phyloP scores from a whole-genome alignment of 2,329 filamentous ascomycete species.

The Sporothrix pseudoabietina region DNA sequence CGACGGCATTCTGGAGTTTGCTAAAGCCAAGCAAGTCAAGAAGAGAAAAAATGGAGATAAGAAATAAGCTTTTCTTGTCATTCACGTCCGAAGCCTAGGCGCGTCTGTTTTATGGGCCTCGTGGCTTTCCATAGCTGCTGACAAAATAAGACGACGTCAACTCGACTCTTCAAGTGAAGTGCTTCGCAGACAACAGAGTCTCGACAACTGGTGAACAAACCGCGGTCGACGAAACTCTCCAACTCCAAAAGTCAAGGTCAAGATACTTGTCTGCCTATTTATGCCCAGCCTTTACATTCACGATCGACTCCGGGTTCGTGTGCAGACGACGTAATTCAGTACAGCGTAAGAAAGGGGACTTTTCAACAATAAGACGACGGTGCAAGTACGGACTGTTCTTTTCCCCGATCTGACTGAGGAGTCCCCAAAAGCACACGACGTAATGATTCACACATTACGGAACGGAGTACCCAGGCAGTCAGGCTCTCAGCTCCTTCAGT shows the following conservation, averaged over 20 bases:
- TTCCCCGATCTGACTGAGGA: conserved; percentile 1
- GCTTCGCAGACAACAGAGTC: not conserved
- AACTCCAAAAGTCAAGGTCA: not conserved
- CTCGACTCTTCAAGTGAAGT: not conserved
- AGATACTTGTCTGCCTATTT: not conserved
- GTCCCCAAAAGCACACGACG: not conserved
- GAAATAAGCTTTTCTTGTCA: conserved; percentile 13
- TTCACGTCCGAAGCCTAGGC: not conserved
- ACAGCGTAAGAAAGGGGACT: not conserved
- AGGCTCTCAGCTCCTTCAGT: not conserved
- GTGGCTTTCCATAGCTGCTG: not conserved
- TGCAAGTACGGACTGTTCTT: not conserved
- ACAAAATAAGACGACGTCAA: not conserved
- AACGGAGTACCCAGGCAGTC: not conserved
- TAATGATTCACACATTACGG: not conserved
- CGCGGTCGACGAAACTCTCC: not conserved
- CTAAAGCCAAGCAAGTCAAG: not conserved
- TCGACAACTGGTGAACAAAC: not conserved
- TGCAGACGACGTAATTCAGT: not conserved
- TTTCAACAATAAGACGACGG: not conserved
- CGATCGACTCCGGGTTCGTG: not conserved
- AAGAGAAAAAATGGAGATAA: not conserved
- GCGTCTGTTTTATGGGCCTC: not conserved
- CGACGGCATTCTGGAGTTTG: not conserved
- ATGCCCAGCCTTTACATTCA: not conserved